A percentile compares a stretch with the other conserved stretches of the same genome.
Conservation (phyloP, 257 asterid species). For the Solanum stenotomum region DNA sequence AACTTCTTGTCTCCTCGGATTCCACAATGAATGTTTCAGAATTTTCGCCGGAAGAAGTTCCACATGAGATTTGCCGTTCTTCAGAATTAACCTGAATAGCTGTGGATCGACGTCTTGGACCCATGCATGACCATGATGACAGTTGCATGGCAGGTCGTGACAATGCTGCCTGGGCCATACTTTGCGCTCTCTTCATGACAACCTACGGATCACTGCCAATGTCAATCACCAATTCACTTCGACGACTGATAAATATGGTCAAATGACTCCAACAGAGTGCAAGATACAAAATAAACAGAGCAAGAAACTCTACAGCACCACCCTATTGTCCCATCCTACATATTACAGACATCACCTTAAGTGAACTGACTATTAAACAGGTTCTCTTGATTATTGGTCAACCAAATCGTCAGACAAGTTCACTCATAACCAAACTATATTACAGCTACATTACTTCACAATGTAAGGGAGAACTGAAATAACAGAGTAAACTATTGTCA, state of each 20-base stretch:
- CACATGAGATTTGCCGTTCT: constrained; percentile 21
- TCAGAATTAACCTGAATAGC: constrained; percentile 19
- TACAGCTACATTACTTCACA: neutral
- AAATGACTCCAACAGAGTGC: neutral
- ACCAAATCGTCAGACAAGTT: neutral
- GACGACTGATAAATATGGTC: neutral
- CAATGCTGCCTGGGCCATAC: constrained; percentile 98
- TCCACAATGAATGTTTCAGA: constrained; percentile 41
- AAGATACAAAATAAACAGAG: neutral
- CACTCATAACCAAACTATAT: neutral
- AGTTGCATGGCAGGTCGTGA: constrained; percentile 54
- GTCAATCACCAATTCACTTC: neutral
- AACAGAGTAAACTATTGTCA: neutral
- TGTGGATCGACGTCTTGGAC: constrained; percentile 85
- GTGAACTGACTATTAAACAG: neutral
- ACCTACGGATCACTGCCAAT: constrained; percentile 30
- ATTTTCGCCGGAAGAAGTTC: constrained; percentile 29
- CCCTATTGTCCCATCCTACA: neutral
- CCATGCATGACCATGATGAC: constrained; percentile 90
- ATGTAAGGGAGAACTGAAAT: neutral
- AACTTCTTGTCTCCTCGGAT: constrained; percentile 26
- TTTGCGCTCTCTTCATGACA: constrained; percentile 94
- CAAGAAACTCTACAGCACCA: neutral
- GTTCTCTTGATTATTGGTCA: neutral
- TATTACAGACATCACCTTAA: neutral